Conservation (phyloP, 352 stramenopile genomes). For the Lagenidium sp. region DNA sequence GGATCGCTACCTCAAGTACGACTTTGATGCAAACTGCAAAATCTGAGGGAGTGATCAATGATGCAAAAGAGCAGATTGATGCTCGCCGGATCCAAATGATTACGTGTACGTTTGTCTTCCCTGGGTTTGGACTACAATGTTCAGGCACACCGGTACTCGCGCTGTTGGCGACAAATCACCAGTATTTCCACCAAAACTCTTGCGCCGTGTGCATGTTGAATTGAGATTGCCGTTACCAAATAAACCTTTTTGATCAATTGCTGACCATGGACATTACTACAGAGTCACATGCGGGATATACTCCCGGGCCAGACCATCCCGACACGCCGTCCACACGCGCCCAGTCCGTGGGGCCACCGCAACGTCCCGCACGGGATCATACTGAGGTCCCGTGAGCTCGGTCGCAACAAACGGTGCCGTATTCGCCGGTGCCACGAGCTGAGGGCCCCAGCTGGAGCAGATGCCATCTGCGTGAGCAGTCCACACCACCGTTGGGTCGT, state of each 20-base stretch:
- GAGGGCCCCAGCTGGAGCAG: slow-evolving; percentile 44
- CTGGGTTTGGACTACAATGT: no score
- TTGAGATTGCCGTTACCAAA: not conserved
- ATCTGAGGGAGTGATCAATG: no score
- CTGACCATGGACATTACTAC: slow-evolving; percentile 3
- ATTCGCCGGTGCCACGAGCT: slow-evolving; percentile 4
- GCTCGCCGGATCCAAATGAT: no score
- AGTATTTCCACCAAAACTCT: no score
- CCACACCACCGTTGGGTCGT: slow-evolving; percentile 22
- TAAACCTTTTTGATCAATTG: not conserved
- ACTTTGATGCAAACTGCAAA: slow-evolving; percentile 12
- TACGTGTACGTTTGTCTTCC: no score
- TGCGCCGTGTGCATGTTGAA: no score
- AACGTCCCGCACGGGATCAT: slow-evolving; percentile 56
- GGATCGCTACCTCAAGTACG: slow-evolving; percentile 14
- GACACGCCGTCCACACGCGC: slow-evolving; percentile 42
- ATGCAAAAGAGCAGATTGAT: no score
- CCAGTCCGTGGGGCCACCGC: slow-evolving; percentile 21
- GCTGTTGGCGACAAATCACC: no score
- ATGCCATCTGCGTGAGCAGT: slow-evolving; percentile 48
- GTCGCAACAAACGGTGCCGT: slow-evolving; percentile 15
- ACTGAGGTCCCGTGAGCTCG: slow-evolving; percentile 50
- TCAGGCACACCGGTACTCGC: no score
- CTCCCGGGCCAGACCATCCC: slow-evolving; percentile 55
- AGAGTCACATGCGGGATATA: slow-evolving; percentile 39